Base-by-base conservation (phyloP, 495 filamentous ascomycete genomes). In the Podospora fimiseda region DNA sequence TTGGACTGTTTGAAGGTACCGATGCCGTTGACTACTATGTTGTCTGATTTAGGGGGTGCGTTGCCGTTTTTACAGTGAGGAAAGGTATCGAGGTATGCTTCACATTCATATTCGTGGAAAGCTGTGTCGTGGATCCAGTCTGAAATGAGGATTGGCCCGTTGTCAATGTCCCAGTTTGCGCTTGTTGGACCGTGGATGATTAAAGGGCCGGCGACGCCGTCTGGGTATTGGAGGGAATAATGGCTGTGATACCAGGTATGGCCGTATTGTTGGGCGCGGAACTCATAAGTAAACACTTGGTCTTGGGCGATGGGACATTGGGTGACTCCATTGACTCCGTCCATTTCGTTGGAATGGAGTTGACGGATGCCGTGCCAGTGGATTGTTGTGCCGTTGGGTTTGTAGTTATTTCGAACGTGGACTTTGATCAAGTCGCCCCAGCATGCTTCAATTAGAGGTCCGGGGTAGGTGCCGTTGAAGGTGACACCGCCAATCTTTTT, bases 351-450 rank as follows among this genome's bases (percentile, higher is more conserved):
- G 65, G 71, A 53, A 51, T 61, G 41, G 52, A 67, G 40, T 68
- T 69, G 33, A 22, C 59, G 51, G 45, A 69, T 53, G 20, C 62
- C 63, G 49, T 70, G 72, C 61, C 62, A 71, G 45, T 71, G 69
- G 37, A 71, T 73, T 2, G 61, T 41, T 3, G 70, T 74, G 18
- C 70, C 66, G 30, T 72, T 67, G 46, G 58, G 47, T 2, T 22
- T 20, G 21, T 67, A 58, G 27, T 64, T 60, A 44, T 68, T 73
- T 18, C 56, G 56, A 27, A 73, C 66, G 27, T 69, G 71, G 73
- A 82, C 83, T 58, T 85, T 78, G 43, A 79, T 61, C 27, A 60
- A 73, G 52, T 84, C 80, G 11, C 80, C 80, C 74, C 77, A 80
- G 45, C 80, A 72, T 1, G 78, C 80, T 53, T 78, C 71, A 48